Evolutionary conservation across 768 basidiomycete species (phyloP).

Genomic region (Ramaria rubella): DNA sequence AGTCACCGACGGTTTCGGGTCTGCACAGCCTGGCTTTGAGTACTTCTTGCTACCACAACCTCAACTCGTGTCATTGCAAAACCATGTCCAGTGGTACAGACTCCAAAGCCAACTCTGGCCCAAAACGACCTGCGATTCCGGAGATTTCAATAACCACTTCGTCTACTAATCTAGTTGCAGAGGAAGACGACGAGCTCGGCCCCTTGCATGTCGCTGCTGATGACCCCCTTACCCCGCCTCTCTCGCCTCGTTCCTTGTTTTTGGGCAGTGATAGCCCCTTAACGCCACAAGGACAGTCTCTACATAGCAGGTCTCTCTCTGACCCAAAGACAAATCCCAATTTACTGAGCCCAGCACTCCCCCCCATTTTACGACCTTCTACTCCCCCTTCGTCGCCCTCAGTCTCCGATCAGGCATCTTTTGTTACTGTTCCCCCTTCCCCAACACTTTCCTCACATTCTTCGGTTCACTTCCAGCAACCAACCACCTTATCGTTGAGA

Average conservation of each 20-base stretch:
- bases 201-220: not conserved
- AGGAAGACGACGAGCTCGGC: too few species aligned
- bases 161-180: conserved; percentile 1
- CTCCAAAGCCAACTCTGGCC: not conserved
- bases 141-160: conserved; percentile 9
- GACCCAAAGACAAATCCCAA: conserved; percentile 6
- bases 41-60: too few species aligned
- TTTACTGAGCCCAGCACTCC: conserved; percentile 1
- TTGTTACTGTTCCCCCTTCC: conserved; percentile 50
- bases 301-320: not conserved
- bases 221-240: not conserved
- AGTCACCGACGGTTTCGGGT: too few species aligned
- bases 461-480: conserved; percentile 45
- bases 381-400: conserved; percentile 22
- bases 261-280: not conserved
- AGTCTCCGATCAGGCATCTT: conserved; percentile 33
- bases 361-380: conserved; percentile 15
- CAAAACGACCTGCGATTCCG: conserved; percentile 2
- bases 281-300: not conserved
- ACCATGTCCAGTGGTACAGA: not conserved
- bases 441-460: conserved; percentile 68
- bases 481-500: conserved; percentile 50
- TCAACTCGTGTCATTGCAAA: not conserved
- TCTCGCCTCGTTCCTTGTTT: not conserved
- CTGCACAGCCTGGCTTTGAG: too few species aligned